Evolutionary conservation across 352 stramenopile species (phyloP), one percentile per base, ranked within the genome.

Genomic region (Phytopythium boreale): DNA sequence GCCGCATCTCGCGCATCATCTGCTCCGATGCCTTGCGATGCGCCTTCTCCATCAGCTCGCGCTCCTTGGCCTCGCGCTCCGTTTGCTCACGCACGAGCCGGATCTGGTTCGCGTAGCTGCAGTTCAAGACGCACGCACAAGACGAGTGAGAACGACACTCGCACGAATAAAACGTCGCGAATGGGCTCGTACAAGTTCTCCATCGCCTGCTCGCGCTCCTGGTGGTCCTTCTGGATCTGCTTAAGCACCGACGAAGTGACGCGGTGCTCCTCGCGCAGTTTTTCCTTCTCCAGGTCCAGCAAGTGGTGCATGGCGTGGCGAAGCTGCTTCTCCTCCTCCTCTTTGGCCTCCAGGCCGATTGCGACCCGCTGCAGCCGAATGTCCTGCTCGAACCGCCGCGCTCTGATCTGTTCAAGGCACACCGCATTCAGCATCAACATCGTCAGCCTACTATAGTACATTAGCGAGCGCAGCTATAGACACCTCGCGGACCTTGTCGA

Each of bases 1-100:
- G 70, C n/a, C 80, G 77, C 56, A 90, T 74, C 50, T 92, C 84
- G 14, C 80, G 78, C 44, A 90, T 68, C 70, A 92, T 82, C 49
- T 90, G 74, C 56, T 87, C 80, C 4, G 81, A 90, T 1, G 78
- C 84, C 31, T 80, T 62, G 39, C 80, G 78, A 26, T 90, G 83
- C 4, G 83, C 82, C 51, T 92, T 89, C 66, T 92, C 81, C 11
- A 90, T 75, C 0, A 89, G 64, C 39, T 87, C 70, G 17, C 82
- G 82, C 39, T 92, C 81, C 36, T 81, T 74, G 5, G 75, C 59
- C 63, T 92, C 80, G 24, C 77, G 81, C 19, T 72, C 70, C 14
- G 79, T 87, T 47, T 87, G 70, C 53, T 92, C 83, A 59, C 82
- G 80, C 15, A 89, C 80, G 2, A 90, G 63, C 36, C 88, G 65